Evolutionary conservation across 331 rosid species (phyloP), one percentile per base, ranked within the genome.

Genomic region (Acacia concinna): DNA sequence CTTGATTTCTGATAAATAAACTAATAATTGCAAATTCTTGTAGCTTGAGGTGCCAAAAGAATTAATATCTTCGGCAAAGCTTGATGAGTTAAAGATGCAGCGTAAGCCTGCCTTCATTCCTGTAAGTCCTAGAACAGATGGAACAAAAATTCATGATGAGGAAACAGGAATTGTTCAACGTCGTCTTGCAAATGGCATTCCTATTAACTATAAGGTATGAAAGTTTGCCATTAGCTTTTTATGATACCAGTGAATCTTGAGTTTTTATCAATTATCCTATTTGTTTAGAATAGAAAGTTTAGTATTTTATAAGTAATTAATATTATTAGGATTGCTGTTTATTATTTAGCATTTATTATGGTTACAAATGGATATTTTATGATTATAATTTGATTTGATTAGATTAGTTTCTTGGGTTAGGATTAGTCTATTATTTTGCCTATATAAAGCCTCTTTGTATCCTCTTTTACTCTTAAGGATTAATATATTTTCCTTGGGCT

Each of bases 21-120:
- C 69, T 82, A 81, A 78, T 54, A 59, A 25, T 25, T 75, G 60
- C 41, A 81, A 78, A 17, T 68, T 63, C 86, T 76, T 70, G 81
- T 89, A 95, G 99, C 94, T 95, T 76, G 99, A 93, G 93, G 97
- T 95, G 68, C 99, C 99, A 68, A 95, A 89, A 81, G 99, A 93
- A 84, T 81, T 95, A 83, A 83, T 93, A 78, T 89, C 89, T 77
- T 83, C 88, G 31, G 84, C 93, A 52, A 85, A 87, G 78, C 83
- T 95, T 82, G 88, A 87, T 30, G 98, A 90, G 63, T 88, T 95
- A 74, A 86, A 92, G 94, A 64, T 77, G 68, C 89, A 86, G 85
- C 67, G 85, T 44, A 82, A 71, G 73, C 99, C 99, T 59, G 77
- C 88, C 78, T 95, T 95, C 76, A 35, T 88, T 87, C 92, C 98